Percentiles rank a stretch among this genome's conserved stretches.
Evolutionary conservation across 75 land plant species (phyloP).

Genomic region (Chamaecyparis obtusa): DNA sequence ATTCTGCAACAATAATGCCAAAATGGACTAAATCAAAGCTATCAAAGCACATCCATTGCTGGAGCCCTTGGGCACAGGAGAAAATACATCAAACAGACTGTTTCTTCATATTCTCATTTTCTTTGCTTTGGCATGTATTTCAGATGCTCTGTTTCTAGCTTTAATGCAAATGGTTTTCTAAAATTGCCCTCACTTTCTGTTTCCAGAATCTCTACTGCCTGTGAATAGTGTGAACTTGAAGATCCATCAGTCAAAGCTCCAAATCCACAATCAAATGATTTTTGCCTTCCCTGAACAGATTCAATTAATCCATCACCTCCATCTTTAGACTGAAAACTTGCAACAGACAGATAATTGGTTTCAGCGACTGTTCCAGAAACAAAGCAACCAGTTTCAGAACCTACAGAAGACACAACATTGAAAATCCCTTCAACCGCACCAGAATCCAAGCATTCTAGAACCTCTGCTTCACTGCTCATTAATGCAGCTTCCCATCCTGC

Average conservation of each 20-base stretch:
- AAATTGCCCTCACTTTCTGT: not conserved
- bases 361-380: slow-evolving; percentile 6
- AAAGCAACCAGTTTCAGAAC: not conserved
- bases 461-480: not conserved
- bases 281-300: slow-evolving; percentile 3
- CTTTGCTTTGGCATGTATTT: slow-evolving; percentile 6
- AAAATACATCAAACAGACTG: not conserved
- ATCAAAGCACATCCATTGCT: not conserved
- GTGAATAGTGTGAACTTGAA: not conserved
- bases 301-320: not conserved
- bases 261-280: slow-evolving; percentile 3
- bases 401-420: not conserved
- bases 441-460: not conserved
- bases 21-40: slow-evolving; percentile 3
- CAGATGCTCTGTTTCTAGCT: slow-evolving; percentile 7
- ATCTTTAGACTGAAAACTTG: not conserved
- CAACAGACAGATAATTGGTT: not conserved
- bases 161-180: not conserved
- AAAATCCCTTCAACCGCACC: not conserved
- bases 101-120: not conserved
- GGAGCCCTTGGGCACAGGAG: not conserved
- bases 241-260: not conserved
- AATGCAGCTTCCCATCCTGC: slow-evolving; percentile 13
- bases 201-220: not conserved
- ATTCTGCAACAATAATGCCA: not conserved